These are phyloP conservation scores for Scheffersomyces parashehatae DNA, from an alignment of 1,139 yeast species.

Conservation along the genomic window DNA sequence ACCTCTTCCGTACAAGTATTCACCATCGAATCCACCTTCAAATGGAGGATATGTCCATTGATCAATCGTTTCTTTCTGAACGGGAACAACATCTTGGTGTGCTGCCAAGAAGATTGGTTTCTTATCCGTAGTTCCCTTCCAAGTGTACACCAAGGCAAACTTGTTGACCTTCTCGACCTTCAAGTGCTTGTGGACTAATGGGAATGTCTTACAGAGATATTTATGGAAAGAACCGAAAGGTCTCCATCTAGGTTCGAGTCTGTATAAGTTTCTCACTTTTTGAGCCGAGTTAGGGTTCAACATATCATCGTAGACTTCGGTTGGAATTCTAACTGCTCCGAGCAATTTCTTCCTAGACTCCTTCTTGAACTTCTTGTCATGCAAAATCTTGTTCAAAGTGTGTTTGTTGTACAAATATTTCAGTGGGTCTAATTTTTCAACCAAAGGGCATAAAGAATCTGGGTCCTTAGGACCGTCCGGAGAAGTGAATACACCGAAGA, in stretches of 20 bases:
- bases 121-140: conserved; percentile 30
- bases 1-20: conserved; percentile 46
- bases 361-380: conserved; percentile 40
- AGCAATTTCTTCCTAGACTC: conserved; percentile 44
- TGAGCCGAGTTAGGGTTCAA: conserved; percentile 25
- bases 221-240: conserved; percentile 30
- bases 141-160: conserved; percentile 36
- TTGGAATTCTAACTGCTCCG: conserved; percentile 61
- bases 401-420: conserved; percentile 20
- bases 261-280: conserved; percentile 24
- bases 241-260: conserved; percentile 26
- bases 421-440: conserved; percentile 30
- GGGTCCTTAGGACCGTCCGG: conserved; percentile 8
- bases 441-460: conserved; percentile 37
- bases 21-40: conserved; percentile 42
- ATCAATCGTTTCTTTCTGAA: conserved; percentile 37
- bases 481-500: background rate
- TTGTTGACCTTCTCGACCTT: conserved; percentile 32
- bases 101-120: conserved; percentile 48
- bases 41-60: conserved; percentile 49
- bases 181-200: conserved; percentile 32
- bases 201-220: conserved; percentile 31
- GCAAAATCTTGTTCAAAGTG: conserved; percentile 27
- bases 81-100: conserved; percentile 54
- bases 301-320: conserved; percentile 59